Percentiles rank a stretch among this genome's conserved stretches.
Evolutionary conservation across 225 moss, liverwort and hornwort genomes (phyloP).

Genomic region (Pseudoscleropodium purum): DNA sequence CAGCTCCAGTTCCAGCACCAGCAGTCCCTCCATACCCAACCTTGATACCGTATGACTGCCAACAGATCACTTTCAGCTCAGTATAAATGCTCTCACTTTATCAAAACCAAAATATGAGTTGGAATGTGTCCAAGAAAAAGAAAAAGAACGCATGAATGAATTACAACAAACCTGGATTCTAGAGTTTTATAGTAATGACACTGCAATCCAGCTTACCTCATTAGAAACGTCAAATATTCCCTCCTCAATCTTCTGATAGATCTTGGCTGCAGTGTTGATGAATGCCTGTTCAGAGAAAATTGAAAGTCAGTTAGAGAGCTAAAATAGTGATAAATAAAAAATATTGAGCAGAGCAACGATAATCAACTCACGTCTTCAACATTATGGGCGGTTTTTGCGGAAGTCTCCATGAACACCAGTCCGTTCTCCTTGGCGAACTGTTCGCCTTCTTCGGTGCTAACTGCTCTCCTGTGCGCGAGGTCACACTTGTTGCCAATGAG

Average conservation of each 20-base stretch:
- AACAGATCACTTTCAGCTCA: neutral
- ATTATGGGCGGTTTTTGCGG: slow-evolving; percentile 87
- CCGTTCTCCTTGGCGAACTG: slow-evolving; percentile 97
- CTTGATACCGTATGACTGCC: slow-evolving; percentile 95
- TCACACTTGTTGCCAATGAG: slow-evolving; percentile 97
- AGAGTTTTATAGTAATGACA: neutral
- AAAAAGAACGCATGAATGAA: neutral
- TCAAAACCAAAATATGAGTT: neutral
- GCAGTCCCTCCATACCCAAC: slow-evolving; percentile 78
- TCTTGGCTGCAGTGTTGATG: slow-evolving; percentile 94
- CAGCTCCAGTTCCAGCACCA: slow-evolving; percentile 58
- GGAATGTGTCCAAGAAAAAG: neutral
- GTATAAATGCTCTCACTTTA: neutral
- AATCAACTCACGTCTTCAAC: slow-evolving; percentile 68
- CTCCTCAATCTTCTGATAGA: slow-evolving; percentile 98
- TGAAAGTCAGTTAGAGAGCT: neutral
- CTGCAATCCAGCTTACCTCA: slow-evolving; percentile 43
- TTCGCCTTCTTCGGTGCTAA: slow-evolving; percentile 96
- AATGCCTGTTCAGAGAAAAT: slow-evolving; percentile 50
- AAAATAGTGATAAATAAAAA: neutral
- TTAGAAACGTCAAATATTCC: slow-evolving; percentile 96
- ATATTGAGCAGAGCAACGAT: neutral
- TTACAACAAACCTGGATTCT: neutral
- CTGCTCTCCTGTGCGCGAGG: slow-evolving; percentile 85
- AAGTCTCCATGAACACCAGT: slow-evolving; percentile 94